These are phyloP conservation scores for Neurospora sp. DNA, from an alignment of 2,329 filamentous ascomycete species.

Conservation along the genomic window DNA sequence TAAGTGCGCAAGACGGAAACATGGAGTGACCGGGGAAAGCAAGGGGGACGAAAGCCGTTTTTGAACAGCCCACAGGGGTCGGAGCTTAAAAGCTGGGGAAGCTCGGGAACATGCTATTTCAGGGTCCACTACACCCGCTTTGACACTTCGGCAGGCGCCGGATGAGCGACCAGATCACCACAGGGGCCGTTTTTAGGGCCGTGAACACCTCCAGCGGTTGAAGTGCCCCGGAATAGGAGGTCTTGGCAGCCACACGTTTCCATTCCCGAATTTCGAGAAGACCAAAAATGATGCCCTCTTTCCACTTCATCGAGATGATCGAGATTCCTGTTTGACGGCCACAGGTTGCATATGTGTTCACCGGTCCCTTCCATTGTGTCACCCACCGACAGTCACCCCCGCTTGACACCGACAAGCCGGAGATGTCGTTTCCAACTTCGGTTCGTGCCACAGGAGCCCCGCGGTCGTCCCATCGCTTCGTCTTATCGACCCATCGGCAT, in stretches of 20 bases:
- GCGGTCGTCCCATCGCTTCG: not conserved
- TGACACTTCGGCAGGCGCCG: not conserved
- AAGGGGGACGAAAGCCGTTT: not conserved
- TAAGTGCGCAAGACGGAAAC: not conserved
- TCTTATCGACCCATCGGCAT: not conserved
- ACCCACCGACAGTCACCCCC: not conserved
- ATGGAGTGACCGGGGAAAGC: not conserved
- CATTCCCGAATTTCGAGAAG: not conserved
- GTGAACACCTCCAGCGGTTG: not conserved
- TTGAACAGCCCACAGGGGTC: not conserved
- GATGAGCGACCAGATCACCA: not conserved
- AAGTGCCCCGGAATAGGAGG: not conserved
- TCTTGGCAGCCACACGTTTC: not conserved
- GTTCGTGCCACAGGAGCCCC: not conserved
- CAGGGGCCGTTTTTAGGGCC: not conserved
- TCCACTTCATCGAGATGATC: not conserved
- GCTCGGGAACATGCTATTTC: not conserved
- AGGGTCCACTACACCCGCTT: not conserved
- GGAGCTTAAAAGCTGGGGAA: not conserved
- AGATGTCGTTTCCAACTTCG: no score
- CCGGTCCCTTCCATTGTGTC: not conserved
- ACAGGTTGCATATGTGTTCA: not conserved
- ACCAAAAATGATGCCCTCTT: not conserved
- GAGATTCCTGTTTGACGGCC: not conserved
- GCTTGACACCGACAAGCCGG: not conserved